These are phyloP conservation scores for Rugonectria rugulosa DNA, from an alignment of 2,329 filamentous ascomycete species.

Conservation along the genomic window DNA sequence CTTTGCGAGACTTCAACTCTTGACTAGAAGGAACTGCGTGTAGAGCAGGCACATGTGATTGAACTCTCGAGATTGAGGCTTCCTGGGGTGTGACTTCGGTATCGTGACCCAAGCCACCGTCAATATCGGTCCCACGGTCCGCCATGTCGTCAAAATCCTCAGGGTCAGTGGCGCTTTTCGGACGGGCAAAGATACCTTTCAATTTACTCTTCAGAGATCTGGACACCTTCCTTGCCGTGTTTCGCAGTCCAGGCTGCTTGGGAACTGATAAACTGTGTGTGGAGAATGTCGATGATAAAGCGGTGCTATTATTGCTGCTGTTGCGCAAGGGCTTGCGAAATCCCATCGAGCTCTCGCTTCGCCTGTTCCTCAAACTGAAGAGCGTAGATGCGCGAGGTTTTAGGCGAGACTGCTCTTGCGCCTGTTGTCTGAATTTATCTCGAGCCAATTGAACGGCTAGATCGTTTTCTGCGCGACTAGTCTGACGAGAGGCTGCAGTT, in stretches of 20 bases:
- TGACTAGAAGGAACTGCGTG: constrained; percentile 56
- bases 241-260: constrained; percentile 49
- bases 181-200: constrained; percentile 50
- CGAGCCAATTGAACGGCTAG: constrained; percentile 46
- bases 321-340: constrained; percentile 60
- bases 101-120: constrained; percentile 44
- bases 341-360: constrained; percentile 42
- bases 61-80: constrained; percentile 56
- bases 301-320: constrained; percentile 51
- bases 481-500: constrained; percentile 30
- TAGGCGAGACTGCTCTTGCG: constrained; percentile 45
- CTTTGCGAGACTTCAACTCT: constrained; percentile 59
- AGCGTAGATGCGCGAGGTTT: constrained; percentile 54
- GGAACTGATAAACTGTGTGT: constrained; percentile 30
- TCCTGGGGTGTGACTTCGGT: constrained; percentile 48
- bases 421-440: constrained; percentile 46
- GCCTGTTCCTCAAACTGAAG: constrained; percentile 49
- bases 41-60: constrained; percentile 58
- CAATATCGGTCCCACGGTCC: constrained; percentile 33
- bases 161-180: constrained; percentile 29
- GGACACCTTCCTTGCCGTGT: constrained; percentile 68
- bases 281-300: constrained; percentile 43
- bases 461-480: constrained; percentile 41
- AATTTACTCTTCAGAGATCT: constrained; percentile 67
- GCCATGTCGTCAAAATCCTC: constrained; percentile 14